Percentiles rank a stretch among this genome's conserved stretches.
phyloP scores from a whole-genome alignment of 2,329 filamentous ascomycete genomes.

The Ophiostoma populinum region DNA sequence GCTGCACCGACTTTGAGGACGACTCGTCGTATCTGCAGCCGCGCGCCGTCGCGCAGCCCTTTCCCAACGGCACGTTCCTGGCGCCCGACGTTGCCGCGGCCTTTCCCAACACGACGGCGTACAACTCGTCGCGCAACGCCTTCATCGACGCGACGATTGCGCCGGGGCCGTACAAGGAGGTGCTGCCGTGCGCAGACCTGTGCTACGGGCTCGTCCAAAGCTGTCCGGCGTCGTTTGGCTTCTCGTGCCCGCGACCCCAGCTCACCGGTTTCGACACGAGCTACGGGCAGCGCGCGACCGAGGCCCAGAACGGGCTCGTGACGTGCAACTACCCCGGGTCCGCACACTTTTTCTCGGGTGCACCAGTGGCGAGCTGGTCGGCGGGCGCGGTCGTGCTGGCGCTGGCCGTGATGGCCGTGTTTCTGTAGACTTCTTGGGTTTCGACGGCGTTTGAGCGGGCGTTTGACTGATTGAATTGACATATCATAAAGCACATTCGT shows the following conservation, averaged over 20 bases:
- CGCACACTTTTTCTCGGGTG: slow-evolving; percentile 29
- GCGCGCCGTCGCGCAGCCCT: slow-evolving; percentile 55
- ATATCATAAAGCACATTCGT: background rate
- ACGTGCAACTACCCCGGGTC: slow-evolving; percentile 46
- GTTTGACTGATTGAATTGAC: background rate
- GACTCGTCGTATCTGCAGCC: slow-evolving; percentile 37
- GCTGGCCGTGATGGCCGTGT: background rate
- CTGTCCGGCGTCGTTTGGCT: slow-evolving; percentile 62
- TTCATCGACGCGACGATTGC: slow-evolving; percentile 53
- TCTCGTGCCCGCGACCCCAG: slow-evolving; percentile 48
- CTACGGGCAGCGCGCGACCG: slow-evolving; percentile 21
- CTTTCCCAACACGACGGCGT: slow-evolving; percentile 19
- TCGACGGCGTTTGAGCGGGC: background rate
- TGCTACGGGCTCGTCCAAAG: slow-evolving; percentile 75
- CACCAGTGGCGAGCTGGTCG: slow-evolving; percentile 6
- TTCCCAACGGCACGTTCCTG: slow-evolving; percentile 44
- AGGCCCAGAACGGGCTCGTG: slow-evolving; percentile 14
- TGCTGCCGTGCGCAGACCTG: slow-evolving; percentile 73
- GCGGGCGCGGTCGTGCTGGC: slow-evolving; percentile 3
- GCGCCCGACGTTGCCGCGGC: slow-evolving; percentile 17
- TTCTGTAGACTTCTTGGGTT: background rate
- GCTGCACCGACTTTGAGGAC: slow-evolving; percentile 63
- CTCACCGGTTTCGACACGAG: slow-evolving; percentile 26
- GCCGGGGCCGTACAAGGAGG: slow-evolving; percentile 86
- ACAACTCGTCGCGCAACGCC: slow-evolving; percentile 47